Evolutionary conservation across 768 basidiomycete species (phyloP).

Genomic region (Suillus paluster): DNA sequence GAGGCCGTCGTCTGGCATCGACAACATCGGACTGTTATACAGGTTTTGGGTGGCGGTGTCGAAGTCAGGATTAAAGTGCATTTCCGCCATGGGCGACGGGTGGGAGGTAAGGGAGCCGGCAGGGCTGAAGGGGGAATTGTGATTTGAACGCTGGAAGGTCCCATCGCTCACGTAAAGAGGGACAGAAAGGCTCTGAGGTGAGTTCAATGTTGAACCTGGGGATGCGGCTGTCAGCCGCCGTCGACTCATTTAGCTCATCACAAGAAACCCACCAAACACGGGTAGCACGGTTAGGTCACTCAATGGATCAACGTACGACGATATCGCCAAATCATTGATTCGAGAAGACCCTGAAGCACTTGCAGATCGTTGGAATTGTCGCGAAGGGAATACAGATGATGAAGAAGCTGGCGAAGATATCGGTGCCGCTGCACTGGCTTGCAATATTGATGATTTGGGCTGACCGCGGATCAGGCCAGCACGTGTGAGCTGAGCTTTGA

Average conservation of each 20-base stretch:
- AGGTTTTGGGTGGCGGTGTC: constrained; percentile 37
- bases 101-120: constrained; percentile 38
- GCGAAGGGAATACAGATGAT: constrained; percentile 39
- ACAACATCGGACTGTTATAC: constrained; percentile 29
- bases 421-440: constrained; percentile 31
- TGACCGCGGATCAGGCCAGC: constrained; percentile 84
- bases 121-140: constrained; percentile 39
- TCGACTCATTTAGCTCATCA: neutral
- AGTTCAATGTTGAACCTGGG: constrained; percentile 32
- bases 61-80: constrained; percentile 39
- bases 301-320: constrained; percentile 25
- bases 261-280: constrained; percentile 30
- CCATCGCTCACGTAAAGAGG: constrained; percentile 30
- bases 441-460: constrained; percentile 62
- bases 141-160: constrained; percentile 30
- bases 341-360: constrained; percentile 24
- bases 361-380: constrained; percentile 29
- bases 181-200: constrained; percentile 32
- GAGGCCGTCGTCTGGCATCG: constrained; percentile 44
- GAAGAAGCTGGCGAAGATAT: constrained; percentile 24
- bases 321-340: constrained; percentile 23
- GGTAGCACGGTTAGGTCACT: constrained; percentile 30
- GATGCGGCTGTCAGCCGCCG: constrained; percentile 16
- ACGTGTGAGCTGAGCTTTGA: constrained; percentile 79
- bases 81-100: constrained; percentile 36